Conservation (phyloP, 169 alveolate species). For the Eimeria sp. region DNA sequence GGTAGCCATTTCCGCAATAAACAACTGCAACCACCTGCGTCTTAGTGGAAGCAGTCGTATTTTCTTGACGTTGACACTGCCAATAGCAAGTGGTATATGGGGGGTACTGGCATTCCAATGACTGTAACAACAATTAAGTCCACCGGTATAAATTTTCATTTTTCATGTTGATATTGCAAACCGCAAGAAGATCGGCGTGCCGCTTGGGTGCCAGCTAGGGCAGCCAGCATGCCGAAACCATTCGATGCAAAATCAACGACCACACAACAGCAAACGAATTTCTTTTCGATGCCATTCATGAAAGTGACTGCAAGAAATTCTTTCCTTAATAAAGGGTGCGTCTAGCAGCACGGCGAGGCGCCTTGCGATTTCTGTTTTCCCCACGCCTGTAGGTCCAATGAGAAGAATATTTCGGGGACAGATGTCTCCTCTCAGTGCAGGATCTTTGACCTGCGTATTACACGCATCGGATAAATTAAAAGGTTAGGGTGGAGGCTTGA, state of each 20-base stretch:
- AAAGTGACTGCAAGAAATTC: neutral
- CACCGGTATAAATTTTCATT: neutral
- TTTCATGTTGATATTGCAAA: neutral
- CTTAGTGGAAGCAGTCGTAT: no score
- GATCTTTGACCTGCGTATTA: slow-evolving; percentile 72
- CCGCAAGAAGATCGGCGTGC: no score
- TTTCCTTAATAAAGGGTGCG: slow-evolving; percentile 93
- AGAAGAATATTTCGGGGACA: slow-evolving; percentile 93
- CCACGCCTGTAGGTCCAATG: slow-evolving; percentile 95
- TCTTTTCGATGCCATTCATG: neutral
- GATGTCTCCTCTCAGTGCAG: slow-evolving; percentile 88
- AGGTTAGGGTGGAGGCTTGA: no score
- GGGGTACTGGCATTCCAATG: neutral
- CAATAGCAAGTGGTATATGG: neutral
- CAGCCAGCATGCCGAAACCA: no score
- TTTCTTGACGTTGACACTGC: neutral
- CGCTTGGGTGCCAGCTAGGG: no score
- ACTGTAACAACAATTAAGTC: neutral
- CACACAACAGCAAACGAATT: neutral
- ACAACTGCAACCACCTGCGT: neutral
- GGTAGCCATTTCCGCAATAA: neutral
- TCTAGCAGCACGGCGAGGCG: slow-evolving; percentile 91
- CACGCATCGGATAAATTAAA: no score
- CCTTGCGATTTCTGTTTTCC: slow-evolving; percentile 95
- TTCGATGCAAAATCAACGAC: neutral